A percentile compares a stretch with the other conserved stretches of the same genome.
Evolutionary conservation across 164 flowering plant species (phyloP).

Genomic region (Nelumbo lutea): DNA sequence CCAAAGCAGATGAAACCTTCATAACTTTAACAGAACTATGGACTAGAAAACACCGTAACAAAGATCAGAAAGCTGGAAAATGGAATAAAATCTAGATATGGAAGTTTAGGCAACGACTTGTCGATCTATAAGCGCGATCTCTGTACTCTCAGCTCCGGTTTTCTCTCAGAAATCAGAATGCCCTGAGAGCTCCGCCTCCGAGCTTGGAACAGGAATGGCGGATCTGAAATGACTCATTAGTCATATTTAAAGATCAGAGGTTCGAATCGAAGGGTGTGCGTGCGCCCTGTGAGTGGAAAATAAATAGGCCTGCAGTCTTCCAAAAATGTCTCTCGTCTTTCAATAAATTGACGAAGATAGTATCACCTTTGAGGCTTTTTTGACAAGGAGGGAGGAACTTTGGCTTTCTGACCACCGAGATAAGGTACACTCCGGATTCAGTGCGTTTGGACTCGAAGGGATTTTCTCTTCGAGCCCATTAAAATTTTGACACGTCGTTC

Average conservation of each 20-base stretch:
- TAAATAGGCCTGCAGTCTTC: too few relatives aligned
- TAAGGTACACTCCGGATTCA: too few relatives aligned
- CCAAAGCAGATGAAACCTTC: neutral
- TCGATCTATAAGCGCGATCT: neutral
- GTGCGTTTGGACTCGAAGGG: too few relatives aligned
- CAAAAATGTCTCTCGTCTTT: too few relatives aligned
- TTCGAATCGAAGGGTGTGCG: neutral
- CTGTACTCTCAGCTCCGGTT: neutral
- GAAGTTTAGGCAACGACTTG: neutral
- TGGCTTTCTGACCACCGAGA: too few relatives aligned
- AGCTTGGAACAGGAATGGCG: constrained; percentile 11
- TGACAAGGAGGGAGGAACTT: too few relatives aligned
- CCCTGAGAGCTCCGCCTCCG: constrained; percentile 5
- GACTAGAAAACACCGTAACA: neutral
- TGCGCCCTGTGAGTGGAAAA: neutral
- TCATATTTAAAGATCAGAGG: constrained; percentile 3
- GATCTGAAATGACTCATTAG: constrained; percentile 19
- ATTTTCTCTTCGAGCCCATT: too few relatives aligned
- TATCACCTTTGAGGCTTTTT: too few relatives aligned
- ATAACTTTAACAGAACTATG: neutral
- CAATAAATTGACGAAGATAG: too few relatives aligned
- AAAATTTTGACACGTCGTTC: too few relatives aligned
- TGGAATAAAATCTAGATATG: neutral
- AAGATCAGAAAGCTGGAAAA: neutral
- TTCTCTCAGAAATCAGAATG: neutral